Evolutionary conservation across 2,329 filamentous ascomycete species (phyloP).

Genomic region (Pseudogymnoascus pannorum): DNA sequence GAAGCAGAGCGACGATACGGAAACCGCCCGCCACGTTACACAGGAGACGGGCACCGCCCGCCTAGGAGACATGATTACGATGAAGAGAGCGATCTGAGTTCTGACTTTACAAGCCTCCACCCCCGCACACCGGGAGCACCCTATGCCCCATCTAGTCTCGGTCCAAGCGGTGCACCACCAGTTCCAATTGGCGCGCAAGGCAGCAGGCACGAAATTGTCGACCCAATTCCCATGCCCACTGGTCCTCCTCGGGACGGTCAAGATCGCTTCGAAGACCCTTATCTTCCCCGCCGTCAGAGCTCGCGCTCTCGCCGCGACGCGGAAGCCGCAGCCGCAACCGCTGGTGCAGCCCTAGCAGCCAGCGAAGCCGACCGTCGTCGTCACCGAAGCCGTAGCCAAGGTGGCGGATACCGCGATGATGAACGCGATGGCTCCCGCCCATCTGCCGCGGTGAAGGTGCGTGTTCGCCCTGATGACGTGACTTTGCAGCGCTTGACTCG

Average conservation of each 20-base stretch:
- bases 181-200: conserved; percentile 24
- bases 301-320: conserved; percentile 28
- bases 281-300: conserved; percentile 12
- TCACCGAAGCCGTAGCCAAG: conserved; percentile 14
- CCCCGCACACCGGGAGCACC: conserved; percentile 30
- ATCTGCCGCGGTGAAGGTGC: conserved; percentile 49
- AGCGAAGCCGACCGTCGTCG: conserved; percentile 35
- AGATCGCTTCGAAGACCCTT: conserved; percentile 33
- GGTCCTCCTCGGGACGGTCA: conserved; percentile 46
- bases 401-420: conserved; percentile 15
- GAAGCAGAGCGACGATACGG: conserved; percentile 45
- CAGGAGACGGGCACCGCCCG: conserved; percentile 57
- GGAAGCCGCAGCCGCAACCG: conserved; percentile 41
- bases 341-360: conserved; percentile 41
- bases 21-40: conserved; percentile 56
- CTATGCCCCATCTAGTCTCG: background rate
- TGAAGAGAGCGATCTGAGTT: conserved; percentile 21
- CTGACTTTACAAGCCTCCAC: conserved; percentile 24
- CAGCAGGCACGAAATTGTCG: conserved; percentile 31
- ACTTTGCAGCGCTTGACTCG: conserved; percentile 55
- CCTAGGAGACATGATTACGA: conserved; percentile 34
- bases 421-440: conserved; percentile 30
- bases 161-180: conserved; percentile 18
- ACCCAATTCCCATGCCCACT: conserved; percentile 42
- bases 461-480: conserved; percentile 55